A percentile compares a stretch with the other conserved stretches of the same genome.
Conservation (phyloP, 2,329 filamentous ascomycete genomes). For the Botrytis fabae region DNA sequence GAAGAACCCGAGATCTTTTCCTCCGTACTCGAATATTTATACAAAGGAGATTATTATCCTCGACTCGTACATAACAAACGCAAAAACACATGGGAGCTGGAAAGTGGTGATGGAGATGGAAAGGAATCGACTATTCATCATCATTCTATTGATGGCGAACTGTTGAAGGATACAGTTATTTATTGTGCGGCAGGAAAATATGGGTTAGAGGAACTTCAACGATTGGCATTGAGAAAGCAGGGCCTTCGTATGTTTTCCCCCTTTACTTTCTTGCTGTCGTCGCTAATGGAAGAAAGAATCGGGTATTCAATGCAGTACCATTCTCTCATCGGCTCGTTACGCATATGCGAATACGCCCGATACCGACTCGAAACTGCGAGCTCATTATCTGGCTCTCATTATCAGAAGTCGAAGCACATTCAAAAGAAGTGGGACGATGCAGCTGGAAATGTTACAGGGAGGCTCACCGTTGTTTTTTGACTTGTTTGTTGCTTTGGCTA, state of each 20-base stretch:
- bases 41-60: conserved; percentile 87
- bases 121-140: conserved; percentile 70
- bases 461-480: conserved; percentile 87
- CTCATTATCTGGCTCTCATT: conserved; percentile 89
- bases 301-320: conserved; percentile 88
- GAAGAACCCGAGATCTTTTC: conserved; percentile 92
- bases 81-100: conserved; percentile 78
- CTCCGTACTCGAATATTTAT: conserved; percentile 81
- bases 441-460: conserved; percentile 88
- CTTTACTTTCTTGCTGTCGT: conserved; percentile 52
- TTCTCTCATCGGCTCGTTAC: conserved; percentile 82
- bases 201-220: conserved; percentile 79
- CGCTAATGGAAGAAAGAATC: conserved; percentile 59
- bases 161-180: conserved; percentile 86
- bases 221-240: conserved; percentile 82
- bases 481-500: conserved; percentile 88
- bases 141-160: conserved; percentile 60
- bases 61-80: conserved; percentile 80
- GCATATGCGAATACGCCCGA: conserved; percentile 89
- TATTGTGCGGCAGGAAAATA: conserved; percentile 89
- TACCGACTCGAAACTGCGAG: conserved; percentile 84
- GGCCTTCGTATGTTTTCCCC: conserved; percentile 64
- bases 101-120: conserved; percentile 61
- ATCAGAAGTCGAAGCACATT: conserved; percentile 85
- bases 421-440: conserved; percentile 93